Evolutionary conservation across 805 yeast genomes (phyloP).

Genomic region (Ogataea angusta): DNA sequence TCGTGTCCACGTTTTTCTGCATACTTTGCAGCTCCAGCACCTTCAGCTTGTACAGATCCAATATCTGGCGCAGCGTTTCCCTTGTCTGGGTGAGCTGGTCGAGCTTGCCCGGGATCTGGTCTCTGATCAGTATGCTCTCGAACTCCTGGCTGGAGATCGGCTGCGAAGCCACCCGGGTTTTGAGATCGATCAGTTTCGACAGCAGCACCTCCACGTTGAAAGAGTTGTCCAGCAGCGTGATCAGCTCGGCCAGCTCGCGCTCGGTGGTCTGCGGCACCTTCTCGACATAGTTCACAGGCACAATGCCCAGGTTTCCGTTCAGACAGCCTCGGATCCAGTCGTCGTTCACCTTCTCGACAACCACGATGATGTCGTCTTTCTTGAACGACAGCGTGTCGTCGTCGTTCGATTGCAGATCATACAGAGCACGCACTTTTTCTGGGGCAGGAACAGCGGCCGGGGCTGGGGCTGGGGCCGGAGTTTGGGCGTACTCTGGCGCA

Average conservation of each 20-base stretch:
- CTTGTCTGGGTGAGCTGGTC: conserved; percentile 70
- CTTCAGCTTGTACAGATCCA: conserved; percentile 74
- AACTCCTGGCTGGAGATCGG: conserved; percentile 34
- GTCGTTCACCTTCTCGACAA: conserved; percentile 79
- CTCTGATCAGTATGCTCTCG: conserved; percentile 44
- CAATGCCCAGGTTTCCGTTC: conserved; percentile 77
- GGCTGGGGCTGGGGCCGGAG: not conserved
- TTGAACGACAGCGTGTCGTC: conserved; percentile 85
- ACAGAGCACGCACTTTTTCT: conserved; percentile 69
- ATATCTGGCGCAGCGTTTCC: conserved; percentile 66
- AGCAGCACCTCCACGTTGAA: conserved; percentile 71
- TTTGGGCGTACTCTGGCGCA: conserved; percentile 1
- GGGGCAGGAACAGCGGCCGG: conserved; percentile 13
- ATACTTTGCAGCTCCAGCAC: conserved; percentile 74
- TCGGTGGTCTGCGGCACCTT: conserved; percentile 67
- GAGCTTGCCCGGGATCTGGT: conserved; percentile 66
- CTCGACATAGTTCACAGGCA: conserved; percentile 88
- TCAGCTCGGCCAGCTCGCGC: conserved; percentile 53
- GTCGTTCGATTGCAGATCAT: conserved; percentile 74
- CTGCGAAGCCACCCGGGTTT: conserved; percentile 33
- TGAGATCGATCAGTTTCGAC: conserved; percentile 44
- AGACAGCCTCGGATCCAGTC: conserved; percentile 97
- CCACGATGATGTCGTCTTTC: conserved; percentile 84
- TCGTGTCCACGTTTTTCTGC: conserved; percentile 65
- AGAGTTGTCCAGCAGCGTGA: conserved; percentile 44